Evolutionary conservation across 2,329 filamentous ascomycete species (phyloP).

Genomic region (Fusarium virguliforme): DNA sequence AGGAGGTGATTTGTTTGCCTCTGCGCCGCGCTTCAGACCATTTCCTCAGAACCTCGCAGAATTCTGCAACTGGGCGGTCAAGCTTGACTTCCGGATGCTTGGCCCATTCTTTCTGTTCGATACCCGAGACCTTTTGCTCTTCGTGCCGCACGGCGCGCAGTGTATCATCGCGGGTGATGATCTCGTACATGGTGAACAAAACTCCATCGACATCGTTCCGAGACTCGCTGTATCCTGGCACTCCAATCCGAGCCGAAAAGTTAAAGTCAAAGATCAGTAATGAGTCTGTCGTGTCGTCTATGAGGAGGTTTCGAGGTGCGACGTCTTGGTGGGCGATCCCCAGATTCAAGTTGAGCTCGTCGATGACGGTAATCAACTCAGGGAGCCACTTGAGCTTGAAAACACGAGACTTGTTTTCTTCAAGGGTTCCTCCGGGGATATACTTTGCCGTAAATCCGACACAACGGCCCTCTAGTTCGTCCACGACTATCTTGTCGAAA

Average conservation of each 20-base stretch:
- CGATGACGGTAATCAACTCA: constrained; percentile 54
- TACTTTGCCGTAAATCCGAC: constrained; percentile 58
- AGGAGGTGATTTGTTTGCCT: constrained; percentile 22
- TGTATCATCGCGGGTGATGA: constrained; percentile 55
- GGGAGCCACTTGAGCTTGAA: constrained; percentile 58
- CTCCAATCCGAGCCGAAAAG: constrained; percentile 46
- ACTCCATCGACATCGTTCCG: constrained; percentile 56
- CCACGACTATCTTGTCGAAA: constrained; percentile 56
- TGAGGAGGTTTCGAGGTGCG: constrained; percentile 57
- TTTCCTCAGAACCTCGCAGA: constrained; percentile 47
- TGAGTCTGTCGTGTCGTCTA: constrained; percentile 54
- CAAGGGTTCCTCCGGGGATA: constrained; percentile 56
- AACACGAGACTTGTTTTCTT: constrained; percentile 49
- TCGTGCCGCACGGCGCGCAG: constrained; percentile 46
- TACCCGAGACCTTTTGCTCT: constrained; percentile 45
- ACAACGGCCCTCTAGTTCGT: constrained; percentile 52
- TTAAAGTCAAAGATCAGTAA: constrained; percentile 60
- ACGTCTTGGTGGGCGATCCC: constrained; percentile 61
- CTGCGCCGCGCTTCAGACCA: constrained; percentile 45
- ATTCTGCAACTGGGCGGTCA: constrained; percentile 53
- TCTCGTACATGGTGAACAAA: constrained; percentile 57
- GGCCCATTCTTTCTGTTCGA: constrained; percentile 51
- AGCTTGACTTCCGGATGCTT: constrained; percentile 54
- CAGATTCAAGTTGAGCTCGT: constrained; percentile 56
- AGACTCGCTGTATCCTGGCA: constrained; percentile 24